Base-by-base conservation (phyloP, 2,329 filamentous ascomycete genomes). In the Ceratocystiopsis sp. region DNA sequence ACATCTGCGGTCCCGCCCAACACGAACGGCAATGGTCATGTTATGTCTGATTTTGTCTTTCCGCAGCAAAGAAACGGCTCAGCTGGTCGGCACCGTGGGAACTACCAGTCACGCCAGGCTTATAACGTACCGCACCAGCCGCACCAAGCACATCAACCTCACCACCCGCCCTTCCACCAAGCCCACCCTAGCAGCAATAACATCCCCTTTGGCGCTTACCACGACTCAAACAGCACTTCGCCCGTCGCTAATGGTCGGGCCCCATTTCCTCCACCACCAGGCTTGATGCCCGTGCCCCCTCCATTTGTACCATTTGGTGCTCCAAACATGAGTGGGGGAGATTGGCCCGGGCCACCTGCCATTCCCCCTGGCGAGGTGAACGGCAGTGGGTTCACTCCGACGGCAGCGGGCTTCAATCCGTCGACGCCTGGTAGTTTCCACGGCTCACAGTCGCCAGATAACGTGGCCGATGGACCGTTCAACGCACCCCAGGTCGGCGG, bases 351-450 rank as follows among this genome's bases (percentile, higher is more conserved):
- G 3, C 47, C 39, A 13, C 44, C 44, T 6, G 35, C 42, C 18
- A 14, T 40, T 8, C 38, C 42, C 4, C 34, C 13, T 3, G 33
- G 36, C 12, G 48, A 47, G 2, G 21, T 45, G 33, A 49, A 46
- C 15, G 44, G 33, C 12, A 8, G 7, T 11, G 33, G 49, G 10
- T 49, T 40, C 29, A 25, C 34, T 0, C 44, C 43, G 12, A 55
- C 55, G 34, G 48, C 56, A 15, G 60, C 61, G 11, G 61, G 59
- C 49, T 70, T 71, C 52, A 68, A 67, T 3, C 69, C 73, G 2
- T 66, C 68, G 1, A 75, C 72, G 2, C 69, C 73, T 4, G 73
- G 73, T 48, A 78, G 73, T 55, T 75, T 74, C 52, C 74, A 75
- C 44, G 73, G 68, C 34, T 78, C 75, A 3, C 74, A 76, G 47